Conservation (phyloP, 495 filamentous ascomycete genomes). For the Glutinoglossum americanum region DNA sequence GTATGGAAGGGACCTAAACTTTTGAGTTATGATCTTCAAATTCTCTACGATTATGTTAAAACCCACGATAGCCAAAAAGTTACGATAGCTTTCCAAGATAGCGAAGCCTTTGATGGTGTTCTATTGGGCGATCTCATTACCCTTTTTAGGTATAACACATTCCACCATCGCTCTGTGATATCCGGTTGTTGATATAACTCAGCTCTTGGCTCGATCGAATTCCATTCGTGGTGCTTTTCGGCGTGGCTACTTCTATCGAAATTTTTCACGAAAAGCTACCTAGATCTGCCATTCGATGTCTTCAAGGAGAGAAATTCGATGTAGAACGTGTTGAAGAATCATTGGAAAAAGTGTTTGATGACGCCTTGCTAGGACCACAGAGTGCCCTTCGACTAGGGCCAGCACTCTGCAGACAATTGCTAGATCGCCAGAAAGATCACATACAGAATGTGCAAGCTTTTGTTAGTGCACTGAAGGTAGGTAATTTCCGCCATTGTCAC, state of each 20-base stretch:
- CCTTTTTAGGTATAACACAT: slow-evolving; percentile 44
- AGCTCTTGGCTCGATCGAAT: slow-evolving; percentile 82
- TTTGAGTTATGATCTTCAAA: slow-evolving; percentile 78
- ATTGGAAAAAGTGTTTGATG: slow-evolving; percentile 58
- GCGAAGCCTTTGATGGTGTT: slow-evolving; percentile 72
- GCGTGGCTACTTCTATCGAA: slow-evolving; percentile 77
- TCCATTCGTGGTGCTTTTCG: slow-evolving; percentile 69
- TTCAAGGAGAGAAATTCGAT: slow-evolving; percentile 66
- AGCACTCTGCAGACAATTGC: slow-evolving; percentile 32
- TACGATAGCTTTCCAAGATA: slow-evolving; percentile 67
- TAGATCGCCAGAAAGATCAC: slow-evolving; percentile 65
- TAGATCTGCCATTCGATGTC: slow-evolving; percentile 43
- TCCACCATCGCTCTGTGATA: neutral
- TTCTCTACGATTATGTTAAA: slow-evolving; percentile 45
- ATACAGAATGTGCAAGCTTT: slow-evolving; percentile 75
- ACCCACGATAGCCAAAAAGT: slow-evolving; percentile 34
- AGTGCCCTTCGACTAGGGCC: slow-evolving; percentile 47
- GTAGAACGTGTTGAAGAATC: slow-evolving; percentile 54
- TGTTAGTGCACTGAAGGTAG: slow-evolving; percentile 57
- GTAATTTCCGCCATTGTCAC: neutral
- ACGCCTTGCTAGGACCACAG: slow-evolving; percentile 32
- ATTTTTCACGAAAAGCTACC: slow-evolving; percentile 69
- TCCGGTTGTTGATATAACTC: neutral
- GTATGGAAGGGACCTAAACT: slow-evolving; percentile 37
- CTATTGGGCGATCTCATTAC: slow-evolving; percentile 58